Base-by-base conservation (phyloP, 208 protist genomes). In the Acanthamoeba polyphaga region DNA sequence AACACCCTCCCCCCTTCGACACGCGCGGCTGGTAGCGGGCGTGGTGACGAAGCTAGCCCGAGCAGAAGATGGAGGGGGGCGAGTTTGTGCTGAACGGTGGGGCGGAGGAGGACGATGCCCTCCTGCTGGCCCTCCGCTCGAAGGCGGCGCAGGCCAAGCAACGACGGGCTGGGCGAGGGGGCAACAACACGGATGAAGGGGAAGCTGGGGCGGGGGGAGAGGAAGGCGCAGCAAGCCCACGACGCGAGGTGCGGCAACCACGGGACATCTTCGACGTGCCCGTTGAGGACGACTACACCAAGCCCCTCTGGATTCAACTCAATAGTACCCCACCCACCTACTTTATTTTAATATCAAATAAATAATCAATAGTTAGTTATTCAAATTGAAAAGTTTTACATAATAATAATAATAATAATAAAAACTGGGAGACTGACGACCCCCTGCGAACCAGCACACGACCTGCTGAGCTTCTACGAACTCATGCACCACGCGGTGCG, bases 231-330 rank as follows among this genome's bases (percentile, higher is more conserved):
- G 38, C 38, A 38, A 51, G 72, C 17, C 72, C 72, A 27, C 72
- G 29, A 6, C 17, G 38, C 15, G 72, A 80, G 72, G 72, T 80
- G 17, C 12, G 34, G 38, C 72, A 80, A 15, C 72, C 72, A 12
- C 32, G 72, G 38, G 72, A 80, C 19, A 80, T 80, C 17, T 80
- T 80, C 22, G 72, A 80, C 72, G 72, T 80, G 34, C 72, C 72
- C 1, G 13, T 51, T 4, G 72, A 80, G 72, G 72, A 80, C 72
- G 22, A 80, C 72, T 80, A 53, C 72, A 80, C 72, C 29, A 80
- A 80, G 72, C 72, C 72, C 32, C 12, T 51, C 5, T 80, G 72
- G 72, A 80, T 80, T n/a, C 34, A 80, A 80, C 72, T 80, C 72
- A 80, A 80, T 6, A 80, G 72, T 80, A 51, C 38, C 12, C 34